These are phyloP conservation scores for Saccharum hybrid DNA, from an alignment of 202 grass and related monocot genomes.

Conservation along the genomic window DNA sequence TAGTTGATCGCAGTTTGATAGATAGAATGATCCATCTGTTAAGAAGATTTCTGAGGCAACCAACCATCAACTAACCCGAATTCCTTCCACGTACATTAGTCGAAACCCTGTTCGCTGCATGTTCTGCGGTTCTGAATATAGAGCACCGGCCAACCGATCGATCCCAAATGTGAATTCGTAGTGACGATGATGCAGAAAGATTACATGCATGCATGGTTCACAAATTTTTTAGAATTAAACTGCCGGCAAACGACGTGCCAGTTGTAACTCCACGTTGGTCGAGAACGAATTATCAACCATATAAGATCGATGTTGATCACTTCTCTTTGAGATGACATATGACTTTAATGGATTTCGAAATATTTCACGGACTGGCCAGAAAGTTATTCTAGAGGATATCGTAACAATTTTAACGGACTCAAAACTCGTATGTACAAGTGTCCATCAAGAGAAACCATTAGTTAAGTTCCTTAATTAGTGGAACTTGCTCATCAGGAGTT, in stretches of 20 bases:
- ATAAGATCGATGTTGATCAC: not conserved
- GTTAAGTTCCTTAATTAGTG: no score
- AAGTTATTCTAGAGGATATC: not conserved
- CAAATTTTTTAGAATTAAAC: not conserved
- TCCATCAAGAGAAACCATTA: no score
- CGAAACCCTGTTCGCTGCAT: constrained; percentile 32
- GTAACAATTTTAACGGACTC: not conserved
- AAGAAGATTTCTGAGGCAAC: constrained; percentile 12
- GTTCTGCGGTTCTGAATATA: constrained; percentile 20
- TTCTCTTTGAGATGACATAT: not conserved
- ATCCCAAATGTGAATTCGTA: not conserved
- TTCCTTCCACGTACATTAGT: not conserved
- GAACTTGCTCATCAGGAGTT: no score
- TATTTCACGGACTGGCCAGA: no score
- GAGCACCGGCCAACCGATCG: not conserved
- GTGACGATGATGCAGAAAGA: not conserved
- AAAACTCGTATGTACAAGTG: no score
- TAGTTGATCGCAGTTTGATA: not conserved
- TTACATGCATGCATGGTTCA: not conserved
- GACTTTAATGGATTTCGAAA: not conserved
- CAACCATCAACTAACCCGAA: not conserved
- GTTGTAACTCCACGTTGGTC: not conserved
- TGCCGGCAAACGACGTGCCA: not conserved
- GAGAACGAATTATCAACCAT: not conserved
- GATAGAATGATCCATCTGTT: not conserved